Percentiles rank a stretch among this genome's conserved stretches.
These are phyloP conservation scores for Salvia miltiorrhiza DNA, from an alignment of 257 asterid species.

Conservation along the genomic window DNA sequence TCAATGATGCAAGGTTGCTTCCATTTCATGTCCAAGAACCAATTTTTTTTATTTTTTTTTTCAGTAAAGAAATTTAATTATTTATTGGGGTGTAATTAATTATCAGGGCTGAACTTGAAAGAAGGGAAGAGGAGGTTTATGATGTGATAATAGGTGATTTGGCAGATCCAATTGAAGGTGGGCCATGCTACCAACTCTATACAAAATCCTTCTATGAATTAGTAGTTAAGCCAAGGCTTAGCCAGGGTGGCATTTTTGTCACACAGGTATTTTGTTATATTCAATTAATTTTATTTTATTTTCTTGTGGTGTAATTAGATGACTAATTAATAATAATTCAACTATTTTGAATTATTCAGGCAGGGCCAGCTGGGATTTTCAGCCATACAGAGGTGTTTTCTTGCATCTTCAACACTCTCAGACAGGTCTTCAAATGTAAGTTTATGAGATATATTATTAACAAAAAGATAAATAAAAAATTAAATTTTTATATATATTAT, in stretches of 20 bases:
- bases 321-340: neutral
- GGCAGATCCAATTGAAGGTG: slow-evolving; percentile 97
- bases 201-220: slow-evolving; percentile 85
- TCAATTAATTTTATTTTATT: no score
- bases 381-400: slow-evolving; percentile 92
- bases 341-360: slow-evolving; percentile 33
- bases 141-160: slow-evolving; percentile 93
- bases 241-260: slow-evolving; percentile 68
- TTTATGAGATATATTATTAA: neutral
- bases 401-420: slow-evolving; percentile 82
- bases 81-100: neutral
- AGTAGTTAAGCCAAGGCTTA: slow-evolving; percentile 68
- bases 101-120: slow-evolving; percentile 81
- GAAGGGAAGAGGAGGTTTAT: slow-evolving; percentile 64
- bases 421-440: slow-evolving; percentile 92
- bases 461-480: neutral
- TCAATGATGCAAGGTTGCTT: slow-evolving; percentile 81
- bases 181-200: slow-evolving; percentile 90
- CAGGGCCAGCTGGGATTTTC: slow-evolving; percentile 96
- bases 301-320: no score
- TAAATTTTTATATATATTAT: neutral
- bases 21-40: neutral
- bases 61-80: neutral
- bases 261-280: slow-evolving; percentile 55
- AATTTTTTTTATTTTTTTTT: neutral